Percentiles rank a stretch among this genome's conserved stretches.
Evolutionary conservation across 192 early-diverging fungal genomes (phyloP).

Genomic region (Backusella circina): DNA sequence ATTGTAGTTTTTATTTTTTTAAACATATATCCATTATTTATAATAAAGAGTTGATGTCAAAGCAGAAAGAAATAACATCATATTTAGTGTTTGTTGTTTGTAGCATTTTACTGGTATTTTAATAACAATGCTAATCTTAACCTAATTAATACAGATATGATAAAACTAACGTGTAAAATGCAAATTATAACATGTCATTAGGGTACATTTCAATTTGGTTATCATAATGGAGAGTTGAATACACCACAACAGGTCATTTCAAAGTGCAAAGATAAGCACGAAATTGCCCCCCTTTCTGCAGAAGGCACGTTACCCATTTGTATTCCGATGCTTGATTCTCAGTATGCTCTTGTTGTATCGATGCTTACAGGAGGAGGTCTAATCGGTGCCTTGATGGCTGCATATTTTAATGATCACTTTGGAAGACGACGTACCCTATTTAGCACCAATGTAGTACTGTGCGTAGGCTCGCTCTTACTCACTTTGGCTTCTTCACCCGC

Average conservation of each 20-base stretch:
- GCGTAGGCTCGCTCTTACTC: slow-evolving; percentile 59
- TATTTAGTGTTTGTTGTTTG: slow-evolving; percentile 7
- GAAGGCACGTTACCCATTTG: slow-evolving; percentile 50
- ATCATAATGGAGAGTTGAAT: slow-evolving; percentile 59
- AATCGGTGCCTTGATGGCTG: slow-evolving; percentile 68
- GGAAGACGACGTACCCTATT: slow-evolving; percentile 71
- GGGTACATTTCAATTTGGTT: slow-evolving; percentile 56
- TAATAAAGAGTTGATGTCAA: not conserved
- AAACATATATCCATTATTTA: not conserved
- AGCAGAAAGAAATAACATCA: not conserved
- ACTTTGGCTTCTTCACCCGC: slow-evolving; percentile 48
- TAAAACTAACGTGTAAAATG: not conserved
- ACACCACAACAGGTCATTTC: slow-evolving; percentile 52
- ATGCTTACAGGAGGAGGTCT: slow-evolving; percentile 71
- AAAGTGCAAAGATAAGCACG: slow-evolving; percentile 26
- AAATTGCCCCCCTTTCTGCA: not conserved
- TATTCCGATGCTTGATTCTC: slow-evolving; percentile 60
- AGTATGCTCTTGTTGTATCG: slow-evolving; percentile 58
- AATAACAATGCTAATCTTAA: not conserved
- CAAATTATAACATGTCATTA: not conserved
- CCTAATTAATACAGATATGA: not conserved
- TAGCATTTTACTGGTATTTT: not conserved
- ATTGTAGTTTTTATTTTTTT: not conserved
- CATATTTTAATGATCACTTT: slow-evolving; percentile 55
- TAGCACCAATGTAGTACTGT: slow-evolving; percentile 60